Percentiles rank a stretch among this genome's conserved stretches.
Evolutionary conservation across 371 early-diverging fungal species (phyloP).

Genomic region (Syncephalastrum monosporum): DNA sequence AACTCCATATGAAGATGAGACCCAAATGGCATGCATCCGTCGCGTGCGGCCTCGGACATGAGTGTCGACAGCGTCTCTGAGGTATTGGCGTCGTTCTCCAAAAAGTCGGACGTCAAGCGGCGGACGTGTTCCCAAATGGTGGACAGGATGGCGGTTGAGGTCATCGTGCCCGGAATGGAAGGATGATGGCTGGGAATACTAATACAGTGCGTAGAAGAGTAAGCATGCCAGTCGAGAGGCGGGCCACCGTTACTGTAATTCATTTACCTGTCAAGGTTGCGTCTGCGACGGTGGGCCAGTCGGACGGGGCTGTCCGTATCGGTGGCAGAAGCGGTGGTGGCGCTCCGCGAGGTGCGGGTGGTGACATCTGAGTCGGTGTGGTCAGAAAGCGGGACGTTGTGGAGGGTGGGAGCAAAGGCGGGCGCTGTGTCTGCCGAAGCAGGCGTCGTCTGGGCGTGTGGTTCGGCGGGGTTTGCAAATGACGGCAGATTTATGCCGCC

Average conservation of each 20-base stretch:
- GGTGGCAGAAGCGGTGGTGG: background rate
- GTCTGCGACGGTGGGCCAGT: conserved; percentile 8
- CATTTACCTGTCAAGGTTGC: conserved; percentile 32
- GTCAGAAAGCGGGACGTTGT: conserved; percentile 14
- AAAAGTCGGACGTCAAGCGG: conserved; percentile 34
- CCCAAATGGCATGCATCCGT: conserved; percentile 46
- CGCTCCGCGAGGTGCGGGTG: background rate
- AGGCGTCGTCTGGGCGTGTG: too few species aligned
- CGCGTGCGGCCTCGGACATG: conserved; percentile 43
- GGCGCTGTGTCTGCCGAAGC: too few species aligned
- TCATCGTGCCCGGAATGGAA: conserved; percentile 25
- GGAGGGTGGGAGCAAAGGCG: too few species aligned
- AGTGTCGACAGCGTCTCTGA: conserved; percentile 36
- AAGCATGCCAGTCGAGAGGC: background rate
- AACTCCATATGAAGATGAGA: conserved; percentile 50
- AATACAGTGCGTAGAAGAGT: background rate
- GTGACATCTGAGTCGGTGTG: conserved; percentile 3
- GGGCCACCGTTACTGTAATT: background rate
- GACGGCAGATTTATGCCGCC: conserved; percentile 34
- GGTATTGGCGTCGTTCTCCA: conserved; percentile 47
- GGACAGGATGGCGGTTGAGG: conserved; percentile 39
- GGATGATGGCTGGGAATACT: conserved; percentile 53
- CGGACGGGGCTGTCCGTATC: background rate
- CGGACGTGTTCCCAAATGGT: conserved; percentile 40
- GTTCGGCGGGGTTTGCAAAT: conserved; percentile 17